These are phyloP conservation scores for Hanseniaspora valbyensis DNA, from an alignment of 805 yeast species.

Conservation along the genomic window DNA sequence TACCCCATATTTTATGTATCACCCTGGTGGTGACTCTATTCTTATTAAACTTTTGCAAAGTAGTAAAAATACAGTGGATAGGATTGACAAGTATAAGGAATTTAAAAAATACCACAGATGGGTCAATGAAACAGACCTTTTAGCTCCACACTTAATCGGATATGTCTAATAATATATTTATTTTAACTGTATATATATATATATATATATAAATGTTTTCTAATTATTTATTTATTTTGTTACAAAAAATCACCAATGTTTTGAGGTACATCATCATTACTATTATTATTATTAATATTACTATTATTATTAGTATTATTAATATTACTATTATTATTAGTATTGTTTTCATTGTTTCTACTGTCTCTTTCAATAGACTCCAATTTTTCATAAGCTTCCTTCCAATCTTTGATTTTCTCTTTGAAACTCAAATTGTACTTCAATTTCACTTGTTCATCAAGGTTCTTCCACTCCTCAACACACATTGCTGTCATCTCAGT, in stretches of 20 bases:
- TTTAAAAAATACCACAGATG: constrained; percentile 47
- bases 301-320: no score
- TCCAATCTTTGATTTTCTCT: constrained; percentile 32
- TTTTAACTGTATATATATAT: no score
- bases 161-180: not conserved
- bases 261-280: not conserved
- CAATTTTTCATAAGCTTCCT: constrained; percentile 20
- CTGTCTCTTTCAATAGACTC: no score
- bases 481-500: constrained; percentile 29
- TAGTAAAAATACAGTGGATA: constrained; percentile 54
- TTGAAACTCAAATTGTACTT: constrained; percentile 30
- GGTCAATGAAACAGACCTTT: constrained; percentile 52
- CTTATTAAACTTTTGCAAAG: constrained; percentile 66
- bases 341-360: constrained; percentile 6
- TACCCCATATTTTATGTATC: constrained; percentile 73
- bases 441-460: constrained; percentile 2
- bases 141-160: not conserved
- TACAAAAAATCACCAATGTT: not conserved
- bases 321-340: no score
- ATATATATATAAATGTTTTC: not conserved
- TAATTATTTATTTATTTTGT: not conserved
- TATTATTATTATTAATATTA: no score
- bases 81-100: constrained; percentile 39
- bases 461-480: constrained; percentile 18
- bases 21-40: constrained; percentile 85